These are phyloP conservation scores for Wickerhamiella infanticola DNA, from an alignment of 1,139 yeast species.

Conservation along the genomic window DNA sequence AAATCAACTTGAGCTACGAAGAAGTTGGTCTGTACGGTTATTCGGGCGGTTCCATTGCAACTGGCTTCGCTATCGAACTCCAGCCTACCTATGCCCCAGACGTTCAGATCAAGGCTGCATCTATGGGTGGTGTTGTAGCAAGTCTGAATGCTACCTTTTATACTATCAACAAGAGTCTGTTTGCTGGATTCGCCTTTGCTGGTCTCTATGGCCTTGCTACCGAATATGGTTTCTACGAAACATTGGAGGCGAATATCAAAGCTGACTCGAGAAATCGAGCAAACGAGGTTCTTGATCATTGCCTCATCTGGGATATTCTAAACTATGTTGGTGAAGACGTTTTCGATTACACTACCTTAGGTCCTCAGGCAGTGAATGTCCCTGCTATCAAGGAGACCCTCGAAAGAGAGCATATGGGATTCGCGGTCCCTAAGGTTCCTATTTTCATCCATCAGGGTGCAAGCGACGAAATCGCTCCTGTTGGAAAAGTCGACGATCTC, in stretches of 20 bases:
- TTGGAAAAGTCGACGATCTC: conserved; percentile 13
- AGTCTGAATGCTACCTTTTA: conserved; percentile 14
- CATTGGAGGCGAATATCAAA: conserved; percentile 11
- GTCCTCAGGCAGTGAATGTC: conserved; percentile 7
- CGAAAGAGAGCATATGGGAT: conserved; percentile 11
- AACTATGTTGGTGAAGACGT: conserved; percentile 5
- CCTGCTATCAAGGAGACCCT: conserved; percentile 3
- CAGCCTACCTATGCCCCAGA: conserved; percentile 21
- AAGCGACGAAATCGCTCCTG: conserved; percentile 17
- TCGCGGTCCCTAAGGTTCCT: conserved; percentile 16
- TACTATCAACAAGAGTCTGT: conserved; percentile 9
- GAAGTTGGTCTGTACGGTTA: conserved; percentile 19
- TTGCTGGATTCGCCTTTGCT: conserved; percentile 9
- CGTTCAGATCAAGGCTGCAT: conserved; percentile 16
- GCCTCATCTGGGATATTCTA: conserved; percentile 8
- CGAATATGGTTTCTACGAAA: conserved; percentile 17
- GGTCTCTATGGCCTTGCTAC: conserved; percentile 17
- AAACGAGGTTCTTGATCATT: conserved; percentile 5
- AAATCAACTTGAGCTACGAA: conserved; percentile 8
- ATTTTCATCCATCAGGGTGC: conserved; percentile 20
- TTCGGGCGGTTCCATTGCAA: conserved; percentile 22
- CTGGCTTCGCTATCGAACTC: conserved; percentile 22
- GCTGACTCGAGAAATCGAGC: conserved; percentile 9
- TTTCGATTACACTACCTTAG: conserved; percentile 10
- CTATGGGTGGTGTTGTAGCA: conserved; percentile 18